phyloP scores from a whole-genome alignment of 2,329 filamentous ascomycete species.

The Fusarium euwallaceae region DNA sequence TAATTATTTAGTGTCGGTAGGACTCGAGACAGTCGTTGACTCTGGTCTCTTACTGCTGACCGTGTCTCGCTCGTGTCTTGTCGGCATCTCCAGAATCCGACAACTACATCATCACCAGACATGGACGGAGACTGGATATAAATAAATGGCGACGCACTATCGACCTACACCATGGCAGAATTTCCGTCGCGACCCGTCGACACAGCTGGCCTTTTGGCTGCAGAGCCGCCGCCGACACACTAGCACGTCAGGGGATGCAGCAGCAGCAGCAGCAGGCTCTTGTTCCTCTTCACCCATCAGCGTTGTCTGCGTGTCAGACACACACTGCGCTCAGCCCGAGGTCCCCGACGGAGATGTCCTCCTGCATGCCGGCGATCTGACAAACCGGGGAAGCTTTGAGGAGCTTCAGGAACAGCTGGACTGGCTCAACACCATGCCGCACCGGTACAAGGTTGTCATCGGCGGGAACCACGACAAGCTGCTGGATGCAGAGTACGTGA shows the following conservation, averaged over 20 bases:
- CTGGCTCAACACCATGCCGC: conserved; percentile 11
- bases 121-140: not conserved
- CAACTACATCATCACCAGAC: not conserved
- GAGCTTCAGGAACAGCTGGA: conserved; percentile 22
- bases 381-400: conserved; percentile 17
- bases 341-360: conserved; percentile 26
- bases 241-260: not conserved
- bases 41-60: not conserved
- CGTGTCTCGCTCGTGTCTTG: not conserved
- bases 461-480: conserved; percentile 26
- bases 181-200: conserved; percentile 10
- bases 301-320: conserved; percentile 27
- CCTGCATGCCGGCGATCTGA: conserved; percentile 28
- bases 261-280: not conserved
- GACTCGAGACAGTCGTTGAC: not conserved
- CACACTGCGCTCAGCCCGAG: conserved; percentile 17
- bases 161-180: conserved; percentile 12
- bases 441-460: conserved; percentile 22
- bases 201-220: conserved; percentile 15
- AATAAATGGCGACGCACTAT: not conserved
- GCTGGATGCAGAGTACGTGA: conserved; percentile 16
- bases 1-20: not conserved
- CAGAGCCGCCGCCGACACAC: not conserved
- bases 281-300: not conserved
- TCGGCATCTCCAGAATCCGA: conserved; percentile 2